Evolutionary conservation across 2,329 filamentous ascomycete genomes (phyloP).

Genomic region (Penicillium sp.): DNA sequence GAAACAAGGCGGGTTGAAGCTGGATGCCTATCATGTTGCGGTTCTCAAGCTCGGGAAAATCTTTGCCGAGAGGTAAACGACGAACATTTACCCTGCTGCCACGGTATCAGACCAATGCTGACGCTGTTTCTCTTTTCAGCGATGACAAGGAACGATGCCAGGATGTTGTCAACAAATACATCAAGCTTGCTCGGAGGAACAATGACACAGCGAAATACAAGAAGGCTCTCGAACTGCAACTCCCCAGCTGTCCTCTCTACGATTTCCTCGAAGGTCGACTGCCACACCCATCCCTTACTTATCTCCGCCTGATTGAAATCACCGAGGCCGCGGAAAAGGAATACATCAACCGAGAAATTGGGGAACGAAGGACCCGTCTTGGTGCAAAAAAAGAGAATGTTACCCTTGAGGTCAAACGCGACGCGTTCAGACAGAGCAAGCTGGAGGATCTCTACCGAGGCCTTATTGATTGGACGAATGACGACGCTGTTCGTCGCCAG

Average conservation of each 20-base stretch:
- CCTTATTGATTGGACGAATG: conserved; percentile 84
- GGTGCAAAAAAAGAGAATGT: conserved; percentile 83
- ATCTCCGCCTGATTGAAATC: conserved; percentile 79
- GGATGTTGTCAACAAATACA: conserved; percentile 74
- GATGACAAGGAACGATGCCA: conserved; percentile 63
- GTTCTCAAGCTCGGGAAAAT: conserved; percentile 74
- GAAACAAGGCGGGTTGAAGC: conserved; percentile 67
- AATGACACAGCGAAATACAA: conserved; percentile 75
- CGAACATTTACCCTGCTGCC: not conserved
- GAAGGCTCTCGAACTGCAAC: conserved; percentile 71
- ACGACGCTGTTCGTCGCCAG: conserved; percentile 78
- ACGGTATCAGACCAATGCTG: conserved; percentile 6
- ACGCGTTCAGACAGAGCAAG: conserved; percentile 74
- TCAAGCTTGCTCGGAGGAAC: conserved; percentile 70
- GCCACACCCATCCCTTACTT: conserved; percentile 76
- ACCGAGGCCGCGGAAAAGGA: conserved; percentile 85
- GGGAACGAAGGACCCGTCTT: conserved; percentile 81
- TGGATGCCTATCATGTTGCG: conserved; percentile 74
- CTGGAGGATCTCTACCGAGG: conserved; percentile 80
- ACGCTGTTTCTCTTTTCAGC: conserved; percentile 31
- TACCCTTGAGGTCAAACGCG: conserved; percentile 81
- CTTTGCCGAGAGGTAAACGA: conserved; percentile 62
- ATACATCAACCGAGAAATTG: conserved; percentile 85
- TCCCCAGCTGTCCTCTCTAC: conserved; percentile 82
- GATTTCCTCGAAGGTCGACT: conserved; percentile 79